Conservation (phyloP, 208 protist species). For the Acanthamoeba healyi region DNA sequence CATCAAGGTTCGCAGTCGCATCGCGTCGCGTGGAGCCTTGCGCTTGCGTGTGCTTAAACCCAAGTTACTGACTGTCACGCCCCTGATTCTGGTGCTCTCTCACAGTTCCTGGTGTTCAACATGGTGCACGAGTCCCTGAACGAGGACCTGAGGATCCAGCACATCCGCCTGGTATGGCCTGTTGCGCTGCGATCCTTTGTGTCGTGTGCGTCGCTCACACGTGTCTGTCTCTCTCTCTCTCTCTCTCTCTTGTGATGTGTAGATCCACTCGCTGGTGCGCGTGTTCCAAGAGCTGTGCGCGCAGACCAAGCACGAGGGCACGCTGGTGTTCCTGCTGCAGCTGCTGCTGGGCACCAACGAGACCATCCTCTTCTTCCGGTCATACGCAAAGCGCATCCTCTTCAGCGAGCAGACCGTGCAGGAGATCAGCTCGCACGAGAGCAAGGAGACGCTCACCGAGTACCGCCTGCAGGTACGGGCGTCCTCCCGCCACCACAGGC, state of each 20-base stretch:
- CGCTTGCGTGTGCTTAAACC: no score
- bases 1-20: slow-evolving; percentile 4
- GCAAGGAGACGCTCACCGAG: slow-evolving; percentile 68
- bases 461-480: slow-evolving; percentile 63
- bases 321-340: slow-evolving; percentile 25
- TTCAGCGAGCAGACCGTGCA: slow-evolving; percentile 26
- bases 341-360: slow-evolving; percentile 32
- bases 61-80: background rate
- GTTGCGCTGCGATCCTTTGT: no score
- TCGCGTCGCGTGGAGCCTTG: no score
- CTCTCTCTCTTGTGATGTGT: background rate
- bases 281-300: slow-evolving; percentile 57
- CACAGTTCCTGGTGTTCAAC: slow-evolving; percentile 40
- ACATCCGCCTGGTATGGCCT: slow-evolving; percentile 6
- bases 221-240: no score
- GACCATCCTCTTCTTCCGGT: slow-evolving; percentile 41
- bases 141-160: slow-evolving; percentile 8
- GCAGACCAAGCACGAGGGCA: slow-evolving; percentile 61
- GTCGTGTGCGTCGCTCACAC: background rate
- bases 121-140: slow-evolving; percentile 11
- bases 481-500: background rate
- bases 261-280: slow-evolving; percentile 10
- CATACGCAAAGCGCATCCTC: slow-evolving; percentile 51
- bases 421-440: slow-evolving; percentile 55
- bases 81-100: background rate